Evolutionary conservation across 768 basidiomycete genomes (phyloP), one percentile per base, ranked within the genome.

Genomic region (Lentinula raphanica): DNA sequence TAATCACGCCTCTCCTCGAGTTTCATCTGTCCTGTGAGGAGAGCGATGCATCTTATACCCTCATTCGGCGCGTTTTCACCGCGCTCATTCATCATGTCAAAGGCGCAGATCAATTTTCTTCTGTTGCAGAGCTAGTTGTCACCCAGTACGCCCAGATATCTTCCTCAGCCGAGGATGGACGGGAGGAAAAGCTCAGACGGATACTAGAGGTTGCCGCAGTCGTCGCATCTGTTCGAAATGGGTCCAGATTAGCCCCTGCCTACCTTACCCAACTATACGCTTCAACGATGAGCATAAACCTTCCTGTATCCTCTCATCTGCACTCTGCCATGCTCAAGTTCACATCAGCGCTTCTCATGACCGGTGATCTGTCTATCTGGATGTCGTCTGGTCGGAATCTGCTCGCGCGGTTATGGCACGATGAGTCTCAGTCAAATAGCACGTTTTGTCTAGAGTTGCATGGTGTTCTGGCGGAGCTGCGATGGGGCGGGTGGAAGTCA

Each of bases 21-120:
- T 79, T 76, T 60, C 79, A 90, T 63, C 72, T 90, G 19, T 65
- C 69, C 0, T 68, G 63, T 63, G 67, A 74, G 44, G 65, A 68
- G 31, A 71, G 77, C 3, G 77, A 76, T 39, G 58, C 67, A 17
- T 78, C 83, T 1, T 78, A 76, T 58, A 83, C 76, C 0, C 77
- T 91, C 27, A 66, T 91, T 31, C 86, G 89, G 8, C 84, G 92
- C 32, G 73, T 87, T 1, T 72, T 93, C 2, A 95, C 92, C 0
- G 86, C 92, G 0, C 72, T 93, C 11, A 83, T 89, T 19, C 94
- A 96, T 66, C 92, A 96, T 64, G 86, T 87, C 68, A 87, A 87
- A 62, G 77, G 77, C 23, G 71, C 87, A 0, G 84, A 88, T 23
- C 80, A 86, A 49, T 92, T 89, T 66, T 66, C 78, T 4, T 65